These are phyloP conservation scores for Fusarium foetens DNA, from an alignment of 2,329 filamentous ascomycete species.

Conservation along the genomic window DNA sequence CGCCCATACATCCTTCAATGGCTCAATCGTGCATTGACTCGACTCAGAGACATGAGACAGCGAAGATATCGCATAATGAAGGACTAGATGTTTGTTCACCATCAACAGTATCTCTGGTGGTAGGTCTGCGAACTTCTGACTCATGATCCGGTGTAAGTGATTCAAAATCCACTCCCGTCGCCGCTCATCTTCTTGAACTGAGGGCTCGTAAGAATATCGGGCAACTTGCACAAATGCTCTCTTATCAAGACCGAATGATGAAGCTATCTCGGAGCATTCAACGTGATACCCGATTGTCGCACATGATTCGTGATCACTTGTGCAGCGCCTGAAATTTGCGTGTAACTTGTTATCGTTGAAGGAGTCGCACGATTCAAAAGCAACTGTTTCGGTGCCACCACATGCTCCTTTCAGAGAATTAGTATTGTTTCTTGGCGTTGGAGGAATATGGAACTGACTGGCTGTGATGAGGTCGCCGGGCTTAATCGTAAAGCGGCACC, in stretches of 20 bases:
- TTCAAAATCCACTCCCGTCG: conserved; percentile 10
- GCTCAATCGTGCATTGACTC: not conserved
- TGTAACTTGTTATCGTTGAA: not conserved
- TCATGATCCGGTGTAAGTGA: conserved; percentile 3
- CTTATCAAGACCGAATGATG: not conserved
- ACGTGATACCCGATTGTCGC: conserved; percentile 23
- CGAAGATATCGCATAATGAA: conserved; percentile 17
- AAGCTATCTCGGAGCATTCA: conserved; percentile 16
- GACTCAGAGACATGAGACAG: not conserved
- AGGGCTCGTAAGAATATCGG: conserved; percentile 26
- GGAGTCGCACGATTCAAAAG: not conserved
- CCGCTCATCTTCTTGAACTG: not conserved
- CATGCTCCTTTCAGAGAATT: not conserved
- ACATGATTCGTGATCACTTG: conserved; percentile 15
- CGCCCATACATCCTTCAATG: conserved; percentile 20
- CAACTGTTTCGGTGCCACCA: conserved; percentile 8
- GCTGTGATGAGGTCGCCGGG: conserved; percentile 13
- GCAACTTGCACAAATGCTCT: conserved; percentile 3
- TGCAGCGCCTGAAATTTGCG: conserved; percentile 17
- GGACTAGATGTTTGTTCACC: conserved; percentile 4
- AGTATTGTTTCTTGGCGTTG: not conserved
- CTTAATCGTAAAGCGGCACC: conserved; percentile 30
- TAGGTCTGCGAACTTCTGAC: not conserved
- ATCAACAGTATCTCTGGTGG: conserved; percentile 15
- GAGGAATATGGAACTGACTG: not conserved